Evolutionary conservation across 768 basidiomycete species (phyloP).

Genomic region (Scleroderma citrinum): DNA sequence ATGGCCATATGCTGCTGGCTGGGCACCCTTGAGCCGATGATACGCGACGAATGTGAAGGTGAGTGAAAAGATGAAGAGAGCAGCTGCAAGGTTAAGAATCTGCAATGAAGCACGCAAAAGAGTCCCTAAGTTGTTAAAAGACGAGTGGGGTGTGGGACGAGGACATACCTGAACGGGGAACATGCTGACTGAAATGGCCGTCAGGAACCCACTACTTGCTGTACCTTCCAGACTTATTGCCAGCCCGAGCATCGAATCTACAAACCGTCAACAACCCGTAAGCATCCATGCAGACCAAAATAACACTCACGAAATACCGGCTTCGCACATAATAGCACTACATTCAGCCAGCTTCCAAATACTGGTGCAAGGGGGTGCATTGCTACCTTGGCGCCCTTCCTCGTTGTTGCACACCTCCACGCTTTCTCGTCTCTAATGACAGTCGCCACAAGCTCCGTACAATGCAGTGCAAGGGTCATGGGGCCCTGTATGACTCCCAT

Average conservation of each 20-base stretch:
- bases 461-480: conserved; percentile 25
- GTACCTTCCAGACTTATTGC: conserved; percentile 15
- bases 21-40: conserved; percentile 13
- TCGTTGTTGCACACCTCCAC: conserved; percentile 20
- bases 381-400: conserved; percentile 10
- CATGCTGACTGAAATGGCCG: conserved; percentile 18
- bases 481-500: conserved; percentile 24
- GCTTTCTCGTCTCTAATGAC: conserved; percentile 23
- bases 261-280: neutral
- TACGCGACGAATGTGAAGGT: conserved; percentile 3
- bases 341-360: conserved; percentile 15
- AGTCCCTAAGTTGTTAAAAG: neutral
- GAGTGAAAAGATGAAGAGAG: conserved; percentile 17
- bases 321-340: conserved; percentile 15
- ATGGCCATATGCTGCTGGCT: conserved; percentile 30
- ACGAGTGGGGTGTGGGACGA: neutral
- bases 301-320: conserved; percentile 22
- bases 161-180: conserved; percentile 19
- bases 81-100: conserved; percentile 24
- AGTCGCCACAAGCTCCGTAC: conserved; percentile 23
- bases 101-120: conserved; percentile 1
- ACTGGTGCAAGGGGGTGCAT: conserved; percentile 19
- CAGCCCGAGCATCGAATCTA: conserved; percentile 31
- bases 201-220: conserved; percentile 9
- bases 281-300: neutral